These are phyloP conservation scores for Podila epicladia DNA, from an alignment of 192 early-diverging fungal species.

Conservation along the genomic window DNA sequence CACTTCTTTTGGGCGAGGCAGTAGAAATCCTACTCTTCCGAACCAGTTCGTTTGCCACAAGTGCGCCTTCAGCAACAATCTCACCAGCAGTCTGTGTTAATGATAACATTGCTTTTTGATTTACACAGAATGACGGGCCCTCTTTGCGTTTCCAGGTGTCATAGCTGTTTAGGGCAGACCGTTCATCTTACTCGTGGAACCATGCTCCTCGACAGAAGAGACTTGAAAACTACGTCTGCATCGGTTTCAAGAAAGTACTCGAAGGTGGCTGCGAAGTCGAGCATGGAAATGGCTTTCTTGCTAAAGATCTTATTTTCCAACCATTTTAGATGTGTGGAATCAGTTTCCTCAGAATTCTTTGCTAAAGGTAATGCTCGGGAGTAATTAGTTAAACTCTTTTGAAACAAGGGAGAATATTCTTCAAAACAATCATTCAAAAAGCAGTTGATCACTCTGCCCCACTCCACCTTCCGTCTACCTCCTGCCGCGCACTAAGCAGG, in stretches of 20 bases:
- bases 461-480: constrained; percentile 31
- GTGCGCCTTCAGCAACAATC: constrained; percentile 10
- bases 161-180: neutral
- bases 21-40: constrained; percentile 6
- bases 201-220: constrained; percentile 7
- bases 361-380: constrained; percentile 5
- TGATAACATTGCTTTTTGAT: constrained; percentile 1
- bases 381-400: constrained; percentile 1
- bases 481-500: constrained; percentile 25
- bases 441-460: constrained; percentile 22
- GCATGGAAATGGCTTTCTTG: constrained; percentile 1
- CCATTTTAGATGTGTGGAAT: constrained; percentile 5
- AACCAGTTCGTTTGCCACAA: constrained; percentile 12
- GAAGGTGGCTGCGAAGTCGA: constrained; percentile 9
- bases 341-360: constrained; percentile 1
- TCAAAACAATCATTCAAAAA: constrained; percentile 1
- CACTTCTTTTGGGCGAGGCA: neutral
- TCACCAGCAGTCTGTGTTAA: constrained; percentile 11
- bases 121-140: constrained; percentile 9
- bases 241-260: constrained; percentile 6
- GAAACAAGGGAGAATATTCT: neutral
- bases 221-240: neutral
- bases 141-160: constrained; percentile 18
- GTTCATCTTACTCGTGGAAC: neutral
- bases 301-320: neutral